phyloP scores from a whole-genome alignment of 2,329 filamentous ascomycete genomes.

The Phialophora verrucosa region DNA sequence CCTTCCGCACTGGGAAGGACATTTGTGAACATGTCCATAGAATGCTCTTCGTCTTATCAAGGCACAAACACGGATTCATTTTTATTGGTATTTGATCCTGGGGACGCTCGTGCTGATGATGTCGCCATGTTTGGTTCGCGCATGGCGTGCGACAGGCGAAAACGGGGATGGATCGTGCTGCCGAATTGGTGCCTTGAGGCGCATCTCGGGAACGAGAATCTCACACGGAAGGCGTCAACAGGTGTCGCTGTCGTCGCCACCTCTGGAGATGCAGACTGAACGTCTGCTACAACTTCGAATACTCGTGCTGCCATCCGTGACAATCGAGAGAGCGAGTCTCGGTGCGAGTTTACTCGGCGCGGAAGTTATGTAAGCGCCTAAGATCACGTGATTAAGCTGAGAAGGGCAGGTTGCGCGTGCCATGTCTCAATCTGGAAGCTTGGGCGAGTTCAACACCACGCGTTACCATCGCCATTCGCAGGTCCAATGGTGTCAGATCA shows the following conservation, averaged over 20 bases:
- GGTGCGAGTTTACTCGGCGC: neutral
- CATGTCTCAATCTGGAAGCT: neutral
- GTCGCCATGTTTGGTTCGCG: neutral
- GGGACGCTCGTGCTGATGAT: neutral
- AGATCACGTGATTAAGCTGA: neutral
- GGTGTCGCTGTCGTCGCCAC: too few species aligned
- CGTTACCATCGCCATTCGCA: neutral
- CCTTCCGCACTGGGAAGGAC: conserved; percentile 14
- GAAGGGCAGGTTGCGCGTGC: neutral
- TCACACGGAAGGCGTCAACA: neutral
- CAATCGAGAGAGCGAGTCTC: neutral
- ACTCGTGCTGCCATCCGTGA: neutral
- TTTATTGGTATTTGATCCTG: conserved; percentile 5
- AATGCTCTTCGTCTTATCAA: conserved; percentile 1
- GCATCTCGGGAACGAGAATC: neutral
- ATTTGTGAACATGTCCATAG: neutral
- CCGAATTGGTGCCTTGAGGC: neutral
- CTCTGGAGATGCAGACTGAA: neutral
- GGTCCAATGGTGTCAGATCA: neutral
- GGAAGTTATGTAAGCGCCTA: neutral
- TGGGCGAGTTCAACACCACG: neutral
- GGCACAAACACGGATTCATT: neutral
- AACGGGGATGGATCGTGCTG: neutral
- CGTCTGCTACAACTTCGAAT: neutral
- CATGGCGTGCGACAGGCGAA: neutral